A percentile compares a stretch with the other conserved stretches of the same genome.
These are phyloP conservation scores for Funneliformis caledonium DNA, from an alignment of 371 early-diverging fungal genomes.

Conservation along the genomic window DNA sequence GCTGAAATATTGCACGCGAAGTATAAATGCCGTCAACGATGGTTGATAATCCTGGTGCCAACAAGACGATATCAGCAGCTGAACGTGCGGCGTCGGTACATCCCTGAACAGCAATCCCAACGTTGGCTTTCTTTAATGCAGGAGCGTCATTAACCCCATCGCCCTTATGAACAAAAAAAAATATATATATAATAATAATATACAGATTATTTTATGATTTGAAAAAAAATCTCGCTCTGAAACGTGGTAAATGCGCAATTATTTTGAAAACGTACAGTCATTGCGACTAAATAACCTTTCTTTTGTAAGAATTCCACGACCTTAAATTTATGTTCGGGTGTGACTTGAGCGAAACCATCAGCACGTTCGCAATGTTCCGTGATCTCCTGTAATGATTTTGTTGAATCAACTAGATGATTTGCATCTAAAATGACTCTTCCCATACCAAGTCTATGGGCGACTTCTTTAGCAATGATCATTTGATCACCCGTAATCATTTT, in stretches of 20 bases:
- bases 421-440: slow-evolving; percentile 80
- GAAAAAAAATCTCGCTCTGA: too few species aligned
- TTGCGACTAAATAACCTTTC: slow-evolving; percentile 74
- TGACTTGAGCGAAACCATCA: slow-evolving; percentile 96
- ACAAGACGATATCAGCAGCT: slow-evolving; percentile 89
- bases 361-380: slow-evolving; percentile 81
- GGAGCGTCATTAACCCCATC: slow-evolving; percentile 95
- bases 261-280: slow-evolving; percentile 58
- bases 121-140: slow-evolving; percentile 82
- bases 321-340: slow-evolving; percentile 95
- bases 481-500: slow-evolving; percentile 95
- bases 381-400: slow-evolving; percentile 80
- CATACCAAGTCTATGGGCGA: slow-evolving; percentile 85
- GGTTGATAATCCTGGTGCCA: slow-evolving; percentile 84
- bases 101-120: slow-evolving; percentile 79
- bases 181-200: too few species aligned
- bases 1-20: slow-evolving; percentile 87
- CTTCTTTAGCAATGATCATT: slow-evolving; percentile 86
- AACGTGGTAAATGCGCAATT: too few species aligned
- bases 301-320: slow-evolving; percentile 87
- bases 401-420: slow-evolving; percentile 78
- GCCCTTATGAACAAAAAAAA: slow-evolving; percentile 41
- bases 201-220: too few species aligned
- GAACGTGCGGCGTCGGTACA: slow-evolving; percentile 92
- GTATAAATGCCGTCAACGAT: slow-evolving; percentile 82